phyloP scores from a whole-genome alignment of 1,284 basidiomycete genomes.

The Sanguinoderma infundibulare region DNA sequence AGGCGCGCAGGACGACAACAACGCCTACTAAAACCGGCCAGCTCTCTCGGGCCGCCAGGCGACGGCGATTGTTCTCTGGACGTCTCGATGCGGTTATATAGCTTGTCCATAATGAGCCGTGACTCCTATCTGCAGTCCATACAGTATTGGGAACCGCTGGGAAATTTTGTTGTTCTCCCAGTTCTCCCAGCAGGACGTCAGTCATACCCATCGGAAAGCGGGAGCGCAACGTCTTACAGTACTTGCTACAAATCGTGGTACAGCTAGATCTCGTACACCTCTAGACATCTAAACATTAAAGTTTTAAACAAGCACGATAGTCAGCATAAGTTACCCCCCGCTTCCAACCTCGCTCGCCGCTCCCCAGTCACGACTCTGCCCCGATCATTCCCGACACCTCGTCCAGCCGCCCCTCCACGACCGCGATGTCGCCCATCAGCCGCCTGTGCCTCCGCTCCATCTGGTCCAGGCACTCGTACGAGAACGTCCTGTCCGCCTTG shows the following conservation, averaged over 20 bases:
- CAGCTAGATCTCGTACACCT: not conserved
- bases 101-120: no score
- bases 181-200: not conserved
- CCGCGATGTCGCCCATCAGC: constrained; percentile 36
- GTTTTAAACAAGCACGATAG: not conserved
- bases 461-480: constrained; percentile 28
- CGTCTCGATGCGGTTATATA: not conserved
- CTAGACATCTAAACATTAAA: not conserved
- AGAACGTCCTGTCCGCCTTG: constrained; percentile 12
- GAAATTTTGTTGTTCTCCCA: not conserved
- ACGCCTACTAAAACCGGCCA: not conserved
- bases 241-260: constrained; percentile 1
- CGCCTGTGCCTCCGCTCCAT: constrained; percentile 30
- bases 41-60: not conserved
- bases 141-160: not conserved
- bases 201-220: not conserved
- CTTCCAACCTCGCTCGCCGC: not conserved
- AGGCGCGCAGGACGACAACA: not conserved
- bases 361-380: not conserved
- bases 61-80: not conserved
- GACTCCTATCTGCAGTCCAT: not conserved
- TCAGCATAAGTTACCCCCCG: not conserved
- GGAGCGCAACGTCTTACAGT: not conserved
- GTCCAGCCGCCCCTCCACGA: constrained; percentile 32
- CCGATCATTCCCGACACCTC: constrained; percentile 25